Evolutionary conservation across 2,329 filamentous ascomycete genomes (phyloP).

Genomic region (Sporothrix pseudoabietina): DNA sequence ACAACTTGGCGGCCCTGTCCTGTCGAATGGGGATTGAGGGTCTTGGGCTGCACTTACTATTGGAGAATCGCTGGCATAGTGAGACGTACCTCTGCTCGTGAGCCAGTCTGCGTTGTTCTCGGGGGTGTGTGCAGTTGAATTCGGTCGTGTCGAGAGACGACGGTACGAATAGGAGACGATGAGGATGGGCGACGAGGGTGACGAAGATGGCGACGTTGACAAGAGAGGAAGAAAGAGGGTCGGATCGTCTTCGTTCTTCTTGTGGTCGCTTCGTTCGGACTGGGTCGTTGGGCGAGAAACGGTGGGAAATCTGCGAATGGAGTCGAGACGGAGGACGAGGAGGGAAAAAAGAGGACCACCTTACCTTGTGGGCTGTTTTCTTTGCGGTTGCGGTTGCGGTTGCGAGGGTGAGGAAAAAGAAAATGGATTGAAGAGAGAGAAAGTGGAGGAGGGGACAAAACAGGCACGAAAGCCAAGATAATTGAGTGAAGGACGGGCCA

Average conservation of each 20-base stretch:
- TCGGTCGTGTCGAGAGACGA: background rate
- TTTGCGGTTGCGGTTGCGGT: background rate
- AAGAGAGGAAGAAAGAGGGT: conserved; percentile 19
- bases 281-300: conserved; percentile 15
- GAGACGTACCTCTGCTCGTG: conserved; percentile 19
- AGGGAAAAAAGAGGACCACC: conserved; percentile 14
- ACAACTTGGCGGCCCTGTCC: background rate
- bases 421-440: background rate
- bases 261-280: background rate
- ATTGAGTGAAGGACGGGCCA: background rate
- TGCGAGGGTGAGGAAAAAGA: background rate
- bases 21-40: conserved; percentile 10
- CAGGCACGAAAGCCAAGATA: conserved; percentile 7
- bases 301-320: conserved; percentile 6
- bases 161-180: conserved; percentile 14
- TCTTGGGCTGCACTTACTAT: conserved; percentile 18
- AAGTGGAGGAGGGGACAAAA: background rate
- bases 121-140: background rate
- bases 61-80: conserved; percentile 39
- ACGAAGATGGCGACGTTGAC: background rate
- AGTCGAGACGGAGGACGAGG: conserved; percentile 11
- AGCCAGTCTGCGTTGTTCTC: conserved; percentile 24
- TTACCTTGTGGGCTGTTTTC: conserved; percentile 25
- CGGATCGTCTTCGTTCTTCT: background rate
- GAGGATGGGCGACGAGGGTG: background rate